phyloP scores from a whole-genome alignment of 768 basidiomycete species.

The Xerocomus spinulosus region DNA sequence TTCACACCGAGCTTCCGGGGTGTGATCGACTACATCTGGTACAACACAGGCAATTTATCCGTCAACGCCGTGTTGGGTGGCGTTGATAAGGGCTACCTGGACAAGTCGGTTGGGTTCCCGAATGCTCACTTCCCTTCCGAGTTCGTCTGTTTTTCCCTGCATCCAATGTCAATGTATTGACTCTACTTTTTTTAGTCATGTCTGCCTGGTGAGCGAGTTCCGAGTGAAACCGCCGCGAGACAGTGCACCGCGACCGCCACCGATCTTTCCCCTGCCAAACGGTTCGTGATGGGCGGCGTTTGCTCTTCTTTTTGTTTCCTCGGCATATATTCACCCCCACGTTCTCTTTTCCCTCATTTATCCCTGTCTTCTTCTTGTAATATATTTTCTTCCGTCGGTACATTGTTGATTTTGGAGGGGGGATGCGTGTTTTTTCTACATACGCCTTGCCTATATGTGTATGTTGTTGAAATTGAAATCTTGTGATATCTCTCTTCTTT shows the following conservation, averaged over 20 bases:
- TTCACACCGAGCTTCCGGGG: constrained; percentile 85
- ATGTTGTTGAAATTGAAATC: constrained; percentile 13
- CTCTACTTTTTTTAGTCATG: constrained; percentile 47
- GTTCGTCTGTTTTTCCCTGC: constrained; percentile 47
- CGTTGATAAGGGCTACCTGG: constrained; percentile 79
- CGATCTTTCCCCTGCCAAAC: constrained; percentile 37
- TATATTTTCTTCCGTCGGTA: constrained; percentile 24
- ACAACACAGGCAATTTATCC: constrained; percentile 64
- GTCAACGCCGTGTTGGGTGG: constrained; percentile 85
- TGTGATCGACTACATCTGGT: constrained; percentile 93
- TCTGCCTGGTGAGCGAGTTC: constrained; percentile 70
- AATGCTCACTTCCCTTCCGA: constrained; percentile 96
- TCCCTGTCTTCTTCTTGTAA: constrained; percentile 22
- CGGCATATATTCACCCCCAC: constrained; percentile 7
- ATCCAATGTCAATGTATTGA: background rate
- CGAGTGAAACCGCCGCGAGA: constrained; percentile 72
- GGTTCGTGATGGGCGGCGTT: constrained; percentile 26
- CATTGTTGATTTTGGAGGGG: constrained; percentile 21
- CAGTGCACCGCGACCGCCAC: constrained; percentile 32
- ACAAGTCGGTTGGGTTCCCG: constrained; percentile 93
- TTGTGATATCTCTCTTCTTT: constrained; percentile 7
- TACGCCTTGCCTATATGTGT: constrained; percentile 18
- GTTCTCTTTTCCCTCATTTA: constrained; percentile 14
- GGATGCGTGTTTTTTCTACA: constrained; percentile 16
- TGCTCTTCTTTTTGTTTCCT: constrained; percentile 5